Evolutionary conservation across 1,139 yeast genomes (phyloP).

Genomic region (Pichia kudriavzevii): DNA sequence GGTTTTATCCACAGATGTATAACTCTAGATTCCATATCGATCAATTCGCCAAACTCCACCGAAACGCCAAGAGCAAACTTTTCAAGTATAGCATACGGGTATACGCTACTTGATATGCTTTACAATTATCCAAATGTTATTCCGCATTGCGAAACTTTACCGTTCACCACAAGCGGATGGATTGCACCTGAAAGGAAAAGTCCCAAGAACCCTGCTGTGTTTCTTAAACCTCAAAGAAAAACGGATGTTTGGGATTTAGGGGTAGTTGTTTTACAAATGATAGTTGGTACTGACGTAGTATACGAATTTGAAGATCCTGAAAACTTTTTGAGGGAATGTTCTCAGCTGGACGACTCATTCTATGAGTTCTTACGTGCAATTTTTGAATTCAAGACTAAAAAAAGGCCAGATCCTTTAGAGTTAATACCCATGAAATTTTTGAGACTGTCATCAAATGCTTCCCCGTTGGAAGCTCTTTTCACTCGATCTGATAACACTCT

Average conservation of each 20-base stretch:
- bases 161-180: slow-evolving; percentile 40
- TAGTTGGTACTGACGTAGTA: slow-evolving; percentile 54
- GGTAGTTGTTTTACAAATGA: slow-evolving; percentile 62
- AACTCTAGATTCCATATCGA: slow-evolving; percentile 51
- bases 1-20: slow-evolving; percentile 73
- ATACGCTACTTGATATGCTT: slow-evolving; percentile 54
- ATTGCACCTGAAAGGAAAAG: slow-evolving; percentile 65
- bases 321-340: slow-evolving; percentile 46
- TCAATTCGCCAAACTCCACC: slow-evolving; percentile 42
- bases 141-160: slow-evolving; percentile 17
- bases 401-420: slow-evolving; percentile 77
- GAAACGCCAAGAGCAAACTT: slow-evolving; percentile 56
- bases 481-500: slow-evolving; percentile 4
- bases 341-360: slow-evolving; percentile 41
- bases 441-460: slow-evolving; percentile 51
- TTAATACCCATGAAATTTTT: slow-evolving; percentile 75
- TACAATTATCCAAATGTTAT: slow-evolving; percentile 39
- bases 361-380: slow-evolving; percentile 61
- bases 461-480: slow-evolving; percentile 19
- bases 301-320: slow-evolving; percentile 52
- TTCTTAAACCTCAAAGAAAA: slow-evolving; percentile 50
- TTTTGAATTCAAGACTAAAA: slow-evolving; percentile 58
- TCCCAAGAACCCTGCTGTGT: slow-evolving; percentile 28
- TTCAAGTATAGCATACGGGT: slow-evolving; percentile 66
- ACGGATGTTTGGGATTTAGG: slow-evolving; percentile 95